Evolutionary conservation across 78 protist species (phyloP).

Genomic region (Bigelowiella natans): DNA sequence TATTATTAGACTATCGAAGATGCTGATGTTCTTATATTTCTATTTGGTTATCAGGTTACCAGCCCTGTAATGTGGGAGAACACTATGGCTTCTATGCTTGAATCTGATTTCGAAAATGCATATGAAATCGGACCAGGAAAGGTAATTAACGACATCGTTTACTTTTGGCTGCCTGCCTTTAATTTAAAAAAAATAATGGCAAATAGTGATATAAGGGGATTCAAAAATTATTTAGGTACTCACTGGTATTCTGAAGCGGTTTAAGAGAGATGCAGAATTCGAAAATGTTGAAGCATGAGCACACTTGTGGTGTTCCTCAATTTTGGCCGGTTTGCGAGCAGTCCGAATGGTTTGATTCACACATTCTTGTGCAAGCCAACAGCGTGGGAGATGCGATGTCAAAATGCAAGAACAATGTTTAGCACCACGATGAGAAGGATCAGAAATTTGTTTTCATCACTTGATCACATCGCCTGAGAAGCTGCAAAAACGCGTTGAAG

Average conservation of each 20-base stretch:
- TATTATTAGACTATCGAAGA: not conserved
- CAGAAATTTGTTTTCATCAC: no score
- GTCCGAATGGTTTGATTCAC: no score
- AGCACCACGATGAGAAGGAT: no score
- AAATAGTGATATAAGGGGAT: not conserved
- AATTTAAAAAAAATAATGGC: no score
- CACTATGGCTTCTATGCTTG: not conserved
- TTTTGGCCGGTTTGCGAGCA: no score
- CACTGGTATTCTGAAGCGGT: conserved; percentile 34
- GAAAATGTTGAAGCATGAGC: conserved; percentile 23
- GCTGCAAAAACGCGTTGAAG: no score
- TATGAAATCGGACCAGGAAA: conserved; percentile 42
- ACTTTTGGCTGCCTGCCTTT: no score
- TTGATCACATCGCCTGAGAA: no score
- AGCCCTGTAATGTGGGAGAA: conserved; percentile 41
- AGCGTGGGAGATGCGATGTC: no score
- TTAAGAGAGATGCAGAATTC: conserved; percentile 10
- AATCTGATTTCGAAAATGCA: not conserved
- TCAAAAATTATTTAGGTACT: conserved; percentile 5
- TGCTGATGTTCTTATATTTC: not conserved
- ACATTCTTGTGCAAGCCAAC: no score
- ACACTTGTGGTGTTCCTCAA: no score
- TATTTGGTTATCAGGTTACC: conserved; percentile 9
- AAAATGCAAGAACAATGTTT: no score
- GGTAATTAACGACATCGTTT: not conserved